phyloP scores from a whole-genome alignment of 306 rosid genomes.

The Erythrophleum fordii region DNA sequence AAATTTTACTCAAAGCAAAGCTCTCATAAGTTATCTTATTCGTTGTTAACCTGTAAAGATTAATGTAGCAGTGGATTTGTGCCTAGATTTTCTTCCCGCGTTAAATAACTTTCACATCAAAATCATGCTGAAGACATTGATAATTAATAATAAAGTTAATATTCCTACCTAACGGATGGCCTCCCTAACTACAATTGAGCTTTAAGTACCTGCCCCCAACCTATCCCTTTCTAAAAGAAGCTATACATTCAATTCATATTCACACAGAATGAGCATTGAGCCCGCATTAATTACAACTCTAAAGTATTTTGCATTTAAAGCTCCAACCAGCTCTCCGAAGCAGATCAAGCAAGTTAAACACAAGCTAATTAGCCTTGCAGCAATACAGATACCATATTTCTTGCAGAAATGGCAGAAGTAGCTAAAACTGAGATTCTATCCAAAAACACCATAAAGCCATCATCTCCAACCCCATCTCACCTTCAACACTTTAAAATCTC shows the following conservation, averaged over 20 bases:
- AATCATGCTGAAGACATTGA: background rate
- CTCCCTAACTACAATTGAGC: no score
- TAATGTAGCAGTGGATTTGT: background rate
- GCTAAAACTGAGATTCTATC: slow-evolving; percentile 22
- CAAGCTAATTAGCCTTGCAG: no score
- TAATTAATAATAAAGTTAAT: background rate
- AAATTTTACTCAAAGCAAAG: background rate
- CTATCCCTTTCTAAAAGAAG: background rate
- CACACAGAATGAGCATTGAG: background rate
- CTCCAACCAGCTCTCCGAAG: background rate
- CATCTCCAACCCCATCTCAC: slow-evolving; percentile 37
- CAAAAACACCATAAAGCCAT: slow-evolving; percentile 28
- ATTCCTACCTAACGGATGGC: background rate
- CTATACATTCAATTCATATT: no score
- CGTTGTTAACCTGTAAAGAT: background rate
- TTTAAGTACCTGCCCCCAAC: background rate
- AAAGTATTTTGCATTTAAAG: background rate
- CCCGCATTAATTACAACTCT: background rate
- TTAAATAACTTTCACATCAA: background rate
- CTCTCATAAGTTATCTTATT: background rate
- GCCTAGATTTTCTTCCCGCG: background rate
- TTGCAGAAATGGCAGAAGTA: slow-evolving; percentile 4
- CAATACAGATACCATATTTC: no score
- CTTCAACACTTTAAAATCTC: slow-evolving; percentile 33
- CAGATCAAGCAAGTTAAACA: background rate